phyloP scores from a whole-genome alignment of 2,329 filamentous ascomycete genomes.

The Scopulariopsis brevicaulis region DNA sequence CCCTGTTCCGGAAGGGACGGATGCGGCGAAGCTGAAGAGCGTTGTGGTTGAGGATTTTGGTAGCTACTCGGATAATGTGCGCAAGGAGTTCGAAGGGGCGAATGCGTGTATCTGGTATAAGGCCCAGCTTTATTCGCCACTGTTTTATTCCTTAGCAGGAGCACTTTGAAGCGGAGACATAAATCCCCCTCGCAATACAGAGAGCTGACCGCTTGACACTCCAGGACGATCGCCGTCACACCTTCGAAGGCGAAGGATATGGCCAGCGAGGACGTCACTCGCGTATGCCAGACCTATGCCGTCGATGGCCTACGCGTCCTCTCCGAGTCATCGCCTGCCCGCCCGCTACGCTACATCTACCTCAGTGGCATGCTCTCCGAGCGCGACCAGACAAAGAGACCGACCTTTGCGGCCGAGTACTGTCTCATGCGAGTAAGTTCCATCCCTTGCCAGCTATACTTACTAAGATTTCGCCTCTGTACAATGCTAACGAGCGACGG shows the following conservation, averaged over 20 bases:
- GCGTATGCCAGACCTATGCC: slow-evolving; percentile 25
- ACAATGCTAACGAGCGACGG: neutral
- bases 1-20: slow-evolving; percentile 13
- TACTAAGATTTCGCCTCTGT: neutral
- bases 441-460: neutral
- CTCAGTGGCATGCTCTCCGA: slow-evolving; percentile 31
- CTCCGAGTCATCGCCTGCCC: slow-evolving; percentile 10
- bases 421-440: slow-evolving; percentile 31
- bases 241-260: slow-evolving; percentile 19
- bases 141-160: too few species aligned
- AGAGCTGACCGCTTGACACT: neutral
- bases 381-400: slow-evolving; percentile 32
- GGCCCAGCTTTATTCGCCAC: neutral
- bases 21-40: slow-evolving; percentile 24
- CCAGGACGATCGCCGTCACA: slow-evolving; percentile 29
- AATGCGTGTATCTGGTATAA: slow-evolving; percentile 29
- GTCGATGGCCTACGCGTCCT: slow-evolving; percentile 21
- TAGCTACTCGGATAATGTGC: slow-evolving; percentile 25
- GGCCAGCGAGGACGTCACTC: slow-evolving; percentile 21
- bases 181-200: too few species aligned
- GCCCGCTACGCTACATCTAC: slow-evolving; percentile 34
- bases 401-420: slow-evolving; percentile 25
- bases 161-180: too few species aligned
- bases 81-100: slow-evolving; percentile 25
- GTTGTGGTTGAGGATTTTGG: slow-evolving; percentile 26